Conservation (phyloP, 2,329 filamentous ascomycete genomes). For the Neopestalotiopsis clavispora region DNA sequence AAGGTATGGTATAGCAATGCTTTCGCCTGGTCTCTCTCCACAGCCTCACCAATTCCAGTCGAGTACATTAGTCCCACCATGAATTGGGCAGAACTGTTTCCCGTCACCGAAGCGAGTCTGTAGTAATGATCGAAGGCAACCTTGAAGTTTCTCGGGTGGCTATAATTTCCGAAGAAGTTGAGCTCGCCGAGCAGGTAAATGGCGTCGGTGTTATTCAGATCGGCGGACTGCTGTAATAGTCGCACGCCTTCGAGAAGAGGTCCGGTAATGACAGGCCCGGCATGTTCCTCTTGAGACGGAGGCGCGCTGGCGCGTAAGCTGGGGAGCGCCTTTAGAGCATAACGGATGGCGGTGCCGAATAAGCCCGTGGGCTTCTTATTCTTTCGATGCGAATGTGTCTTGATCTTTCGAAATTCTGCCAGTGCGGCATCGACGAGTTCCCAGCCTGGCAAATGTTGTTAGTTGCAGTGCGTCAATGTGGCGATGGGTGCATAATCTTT, state of each 20-base stretch:
- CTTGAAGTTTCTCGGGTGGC: constrained; percentile 80
- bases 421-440: constrained; percentile 59
- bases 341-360: constrained; percentile 47
- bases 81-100: constrained; percentile 91
- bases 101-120: constrained; percentile 74
- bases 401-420: constrained; percentile 54
- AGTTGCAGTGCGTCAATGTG: too few relatives aligned
- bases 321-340: constrained; percentile 54
- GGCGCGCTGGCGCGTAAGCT: constrained; percentile 54
- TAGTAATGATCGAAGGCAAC: constrained; percentile 83
- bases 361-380: constrained; percentile 49
- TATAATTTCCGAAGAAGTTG: constrained; percentile 96
- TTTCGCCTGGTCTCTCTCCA: constrained; percentile 86
- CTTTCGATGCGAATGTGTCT: constrained; percentile 48
- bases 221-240: constrained; percentile 57
- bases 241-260: constrained; percentile 56
- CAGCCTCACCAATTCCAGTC: constrained; percentile 83
- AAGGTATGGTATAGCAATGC: constrained; percentile 94
- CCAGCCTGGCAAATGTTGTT: constrained; percentile 43
- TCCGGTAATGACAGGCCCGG: constrained; percentile 42
- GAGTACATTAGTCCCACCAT: constrained; percentile 97
- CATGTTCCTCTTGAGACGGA: constrained; percentile 42
- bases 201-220: constrained; percentile 75
- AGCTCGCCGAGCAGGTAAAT: constrained; percentile 89
- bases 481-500: constrained; percentile 17